phyloP scores from a whole-genome alignment of 2,329 filamentous ascomycete species.

The Beauveria sp. region DNA sequence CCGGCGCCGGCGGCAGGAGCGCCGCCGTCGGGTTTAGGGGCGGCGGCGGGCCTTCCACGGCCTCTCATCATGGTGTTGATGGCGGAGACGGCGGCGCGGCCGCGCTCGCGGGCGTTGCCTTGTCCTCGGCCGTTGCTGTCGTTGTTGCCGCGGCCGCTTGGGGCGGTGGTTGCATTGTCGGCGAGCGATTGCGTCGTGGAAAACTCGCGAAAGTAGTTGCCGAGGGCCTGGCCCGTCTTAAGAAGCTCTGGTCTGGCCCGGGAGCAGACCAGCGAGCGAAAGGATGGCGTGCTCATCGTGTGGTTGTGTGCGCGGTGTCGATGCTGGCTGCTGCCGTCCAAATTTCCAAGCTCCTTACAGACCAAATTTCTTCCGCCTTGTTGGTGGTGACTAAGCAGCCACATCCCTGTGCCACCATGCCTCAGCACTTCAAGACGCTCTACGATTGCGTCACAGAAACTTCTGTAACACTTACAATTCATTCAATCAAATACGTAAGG shows the following conservation, averaged over 20 bases:
- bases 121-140: neutral
- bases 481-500: neutral
- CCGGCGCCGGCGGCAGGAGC: neutral
- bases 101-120: conserved; percentile 21
- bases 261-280: conserved; percentile 28
- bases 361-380: conserved; percentile 7
- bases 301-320: conserved; percentile 13
- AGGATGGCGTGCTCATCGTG: conserved; percentile 29
- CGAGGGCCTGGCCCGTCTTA: conserved; percentile 24
- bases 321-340: neutral
- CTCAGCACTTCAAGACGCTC: no score
- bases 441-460: neutral
- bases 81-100: conserved; percentile 26
- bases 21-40: neutral
- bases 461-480: neutral
- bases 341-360: conserved; percentile 2
- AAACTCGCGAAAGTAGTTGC: conserved; percentile 28
- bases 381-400: conserved; percentile 7
- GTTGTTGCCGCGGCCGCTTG: conserved; percentile 9
- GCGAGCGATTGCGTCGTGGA: conserved; percentile 30
- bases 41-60: conserved; percentile 9
- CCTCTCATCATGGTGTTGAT: conserved; percentile 25
- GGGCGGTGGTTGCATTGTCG: conserved; percentile 15
- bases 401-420: neutral
- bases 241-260: conserved; percentile 28